Evolutionary conservation across 805 yeast species (phyloP), one percentile per base, ranked within the genome.

Genomic region (Debaryomyces maramus): DNA sequence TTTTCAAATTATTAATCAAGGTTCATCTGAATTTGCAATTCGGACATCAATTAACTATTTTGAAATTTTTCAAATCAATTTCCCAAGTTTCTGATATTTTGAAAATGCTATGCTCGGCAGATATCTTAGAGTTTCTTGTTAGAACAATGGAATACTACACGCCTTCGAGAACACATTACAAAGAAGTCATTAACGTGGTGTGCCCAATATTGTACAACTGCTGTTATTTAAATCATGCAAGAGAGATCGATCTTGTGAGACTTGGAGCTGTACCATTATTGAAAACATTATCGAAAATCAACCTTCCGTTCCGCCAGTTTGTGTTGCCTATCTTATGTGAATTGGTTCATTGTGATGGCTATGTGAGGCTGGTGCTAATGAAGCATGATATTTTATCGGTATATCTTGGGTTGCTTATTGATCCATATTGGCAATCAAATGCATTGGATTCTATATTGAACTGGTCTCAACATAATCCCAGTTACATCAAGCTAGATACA

Each of bases 361-460:
- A 52, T 15, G 73, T 75, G 13, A 56, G 76, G 40, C 48, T 48
- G 6, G 55, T 53, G 6, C 56, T 78, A 28, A 49, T 65, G 51
- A 60, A 58, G 31, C 48, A 67, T 38, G 65, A 66, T 17, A 67
- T 73, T 4, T 50, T 75, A 18, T 50, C 58, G 3, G 62, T 61
- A 1, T 70, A 77, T 42, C 58, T 67, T 26, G 55, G 59, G 11
- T 58, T 78, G 11, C 51, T 76, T 3, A 47, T 65, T 7, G 81
- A 79, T 48, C 72, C 78, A 0, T 76, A 77, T 47, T 78, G 83
- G 82, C 80, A 76, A 52, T 70, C 74, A 14, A 75, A 73, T 51
- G 77, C 81, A 2, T 61, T 76, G 44, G 81, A 78, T 20, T 71
- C 81, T 0, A 61, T 78, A 2, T 33, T 71, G 7, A 56, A 51